A percentile compares a stretch with the other conserved stretches of the same genome.
These are phyloP conservation scores for Sphaerostilbella broomeana DNA, from an alignment of 2,329 filamentous ascomycete species.

Conservation along the genomic window DNA sequence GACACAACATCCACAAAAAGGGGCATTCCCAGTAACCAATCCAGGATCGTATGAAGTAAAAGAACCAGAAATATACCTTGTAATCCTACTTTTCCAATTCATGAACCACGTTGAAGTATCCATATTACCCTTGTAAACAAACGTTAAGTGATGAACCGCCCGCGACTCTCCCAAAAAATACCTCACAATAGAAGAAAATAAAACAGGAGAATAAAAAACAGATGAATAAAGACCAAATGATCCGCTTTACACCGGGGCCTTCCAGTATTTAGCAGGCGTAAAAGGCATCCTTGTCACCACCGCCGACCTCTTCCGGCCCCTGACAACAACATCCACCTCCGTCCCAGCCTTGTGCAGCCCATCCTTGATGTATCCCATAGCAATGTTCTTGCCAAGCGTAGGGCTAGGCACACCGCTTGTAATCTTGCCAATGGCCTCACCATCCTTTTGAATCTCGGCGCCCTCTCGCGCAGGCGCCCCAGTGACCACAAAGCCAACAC, in stretches of 20 bases:
- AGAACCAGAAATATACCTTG: too few relatives aligned
- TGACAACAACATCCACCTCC: conserved; percentile 68
- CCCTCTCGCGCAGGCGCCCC: conserved; percentile 89
- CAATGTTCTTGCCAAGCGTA: conserved; percentile 80
- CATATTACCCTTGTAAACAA: conserved; percentile 5
- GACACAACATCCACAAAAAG: neutral
- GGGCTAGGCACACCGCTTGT: conserved; percentile 91
- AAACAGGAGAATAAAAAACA: neutral
- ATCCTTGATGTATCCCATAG: conserved; percentile 86
- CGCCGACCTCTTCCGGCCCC: conserved; percentile 69
- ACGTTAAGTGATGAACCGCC: conserved; percentile 11
- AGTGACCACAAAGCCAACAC: conserved; percentile 75
- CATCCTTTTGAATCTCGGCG: conserved; percentile 64
- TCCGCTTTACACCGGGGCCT: conserved; percentile 13
- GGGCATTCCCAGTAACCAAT: too few relatives aligned
- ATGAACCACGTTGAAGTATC: conserved; percentile 19
- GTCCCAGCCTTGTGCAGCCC: conserved; percentile 80
- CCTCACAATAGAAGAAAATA: neutral
- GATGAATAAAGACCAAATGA: too few relatives aligned
- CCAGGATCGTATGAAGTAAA: too few relatives aligned
- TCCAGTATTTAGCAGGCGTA: conserved; percentile 67
- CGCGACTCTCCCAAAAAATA: conserved; percentile 2
- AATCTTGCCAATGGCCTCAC: conserved; percentile 66
- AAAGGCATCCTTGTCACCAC: conserved; percentile 86
- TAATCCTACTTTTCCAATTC: neutral